A percentile compares a stretch with the other conserved stretches of the same genome.
phyloP scores from a whole-genome alignment of 164 flowering plant species.

The Dillenia suffruticosa region DNA sequence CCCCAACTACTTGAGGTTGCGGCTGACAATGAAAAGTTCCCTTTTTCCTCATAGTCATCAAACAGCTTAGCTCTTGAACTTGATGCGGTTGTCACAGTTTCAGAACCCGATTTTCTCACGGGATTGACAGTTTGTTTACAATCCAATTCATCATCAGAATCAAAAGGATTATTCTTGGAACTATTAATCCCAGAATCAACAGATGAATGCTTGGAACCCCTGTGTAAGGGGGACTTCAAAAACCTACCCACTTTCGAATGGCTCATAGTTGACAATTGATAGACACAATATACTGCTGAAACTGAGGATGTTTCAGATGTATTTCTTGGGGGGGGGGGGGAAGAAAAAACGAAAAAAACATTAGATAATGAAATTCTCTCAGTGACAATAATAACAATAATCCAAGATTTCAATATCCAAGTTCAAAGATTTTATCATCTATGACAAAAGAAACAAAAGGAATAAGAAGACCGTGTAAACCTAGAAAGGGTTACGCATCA shows the following conservation, averaged over 20 bases:
- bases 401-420: too few species aligned
- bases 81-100: constrained; percentile 18
- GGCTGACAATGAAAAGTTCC: constrained; percentile 21
- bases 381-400: too few species aligned
- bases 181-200: constrained; percentile 24
- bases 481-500: too few species aligned
- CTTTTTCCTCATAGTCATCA: constrained; percentile 30
- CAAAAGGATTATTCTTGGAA: constrained; percentile 47
- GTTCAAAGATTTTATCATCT: too few species aligned
- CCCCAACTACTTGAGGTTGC: constrained; percentile 17
- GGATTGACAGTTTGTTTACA: constrained; percentile 20
- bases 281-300: too few species aligned
- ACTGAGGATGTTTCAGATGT: too few species aligned
- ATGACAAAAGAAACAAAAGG: too few species aligned
- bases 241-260: constrained; percentile 32
- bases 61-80: constrained; percentile 34
- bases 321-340: too few species aligned
- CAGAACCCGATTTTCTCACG: constrained; percentile 34
- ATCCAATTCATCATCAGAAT: constrained; percentile 35
- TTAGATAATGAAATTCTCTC: too few species aligned
- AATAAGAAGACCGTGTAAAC: too few species aligned
- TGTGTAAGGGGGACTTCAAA: constrained; percentile 44
- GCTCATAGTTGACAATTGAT: too few species aligned
- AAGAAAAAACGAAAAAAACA: too few species aligned
- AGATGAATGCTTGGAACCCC: constrained; percentile 26